Evolutionary conservation across 352 stramenopile genomes (phyloP).

Genomic region (Thraustochytrium striatum): DNA sequence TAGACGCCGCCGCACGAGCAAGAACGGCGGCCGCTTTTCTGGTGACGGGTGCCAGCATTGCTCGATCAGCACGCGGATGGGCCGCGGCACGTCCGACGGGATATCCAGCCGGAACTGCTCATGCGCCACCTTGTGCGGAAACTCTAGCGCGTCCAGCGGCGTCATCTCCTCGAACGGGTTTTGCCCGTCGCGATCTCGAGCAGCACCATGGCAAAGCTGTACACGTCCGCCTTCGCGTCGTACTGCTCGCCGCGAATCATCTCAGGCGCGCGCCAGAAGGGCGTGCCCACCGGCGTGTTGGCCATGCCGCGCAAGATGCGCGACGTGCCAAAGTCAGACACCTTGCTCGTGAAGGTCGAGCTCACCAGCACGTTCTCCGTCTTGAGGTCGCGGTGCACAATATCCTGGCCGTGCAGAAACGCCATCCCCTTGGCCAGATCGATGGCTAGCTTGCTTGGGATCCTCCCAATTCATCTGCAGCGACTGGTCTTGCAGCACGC

Average conservation of each 20-base stretch:
- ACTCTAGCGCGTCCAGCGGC: conserved; percentile 38
- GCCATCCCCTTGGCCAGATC: conserved; percentile 52
- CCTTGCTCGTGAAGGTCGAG: conserved; percentile 48
- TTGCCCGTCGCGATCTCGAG: conserved; percentile 37
- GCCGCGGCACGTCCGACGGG: conserved; percentile 5
- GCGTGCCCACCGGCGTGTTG: conserved; percentile 49
- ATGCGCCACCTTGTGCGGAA: conserved; percentile 39
- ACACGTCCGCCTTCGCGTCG: conserved; percentile 49
- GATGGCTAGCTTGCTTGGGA: conserved; percentile 48
- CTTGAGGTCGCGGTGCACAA: conserved; percentile 55
- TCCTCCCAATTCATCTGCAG: conserved; percentile 50
- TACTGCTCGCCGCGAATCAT: conserved; percentile 51
- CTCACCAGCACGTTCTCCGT: conserved; percentile 54
- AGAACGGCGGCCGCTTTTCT: conserved; percentile 24
- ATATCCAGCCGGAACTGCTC: conserved; percentile 10
- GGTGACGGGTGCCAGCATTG: conserved; percentile 36
- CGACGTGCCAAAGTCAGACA: conserved; percentile 50
- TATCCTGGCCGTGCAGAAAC: conserved; percentile 53
- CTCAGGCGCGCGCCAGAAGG: conserved; percentile 52
- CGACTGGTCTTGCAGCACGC: conserved; percentile 26
- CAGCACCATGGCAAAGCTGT: conserved; percentile 48
- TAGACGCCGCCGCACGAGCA: conserved; percentile 2
- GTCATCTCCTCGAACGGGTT: conserved; percentile 46
- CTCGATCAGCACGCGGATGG: not conserved
- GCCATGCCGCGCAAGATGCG: not conserved